Evolutionary conservation across 75 land plant species (phyloP).

Genomic region (Adiantum capillusveneris): DNA sequence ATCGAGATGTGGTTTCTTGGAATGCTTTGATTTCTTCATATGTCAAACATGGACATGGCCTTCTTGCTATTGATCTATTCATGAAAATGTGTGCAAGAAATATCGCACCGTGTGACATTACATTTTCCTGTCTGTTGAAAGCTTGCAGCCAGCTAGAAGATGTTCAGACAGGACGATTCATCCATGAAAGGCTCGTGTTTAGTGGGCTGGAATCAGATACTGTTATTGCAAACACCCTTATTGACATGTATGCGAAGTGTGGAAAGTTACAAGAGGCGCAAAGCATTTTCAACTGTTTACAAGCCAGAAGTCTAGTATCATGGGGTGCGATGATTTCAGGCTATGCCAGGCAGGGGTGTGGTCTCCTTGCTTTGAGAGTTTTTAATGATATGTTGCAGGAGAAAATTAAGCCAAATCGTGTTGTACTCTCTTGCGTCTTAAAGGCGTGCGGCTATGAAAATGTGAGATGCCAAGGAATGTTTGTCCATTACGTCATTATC

Average conservation of each 20-base stretch:
- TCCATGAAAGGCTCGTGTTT: constrained; percentile 41
- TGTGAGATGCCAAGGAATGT: constrained; percentile 12
- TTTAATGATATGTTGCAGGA: not conserved
- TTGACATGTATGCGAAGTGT: constrained; percentile 57
- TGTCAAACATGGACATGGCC: constrained; percentile 41
- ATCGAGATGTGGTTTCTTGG: constrained; percentile 40
- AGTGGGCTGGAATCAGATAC: constrained; percentile 40
- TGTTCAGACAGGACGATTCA: constrained; percentile 23
- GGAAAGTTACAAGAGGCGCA: constrained; percentile 36
- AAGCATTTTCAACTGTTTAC: constrained; percentile 34
- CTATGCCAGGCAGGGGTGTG: constrained; percentile 48
- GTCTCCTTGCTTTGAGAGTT: not conserved
- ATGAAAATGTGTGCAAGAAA: constrained; percentile 13
- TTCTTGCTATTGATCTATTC: constrained; percentile 27
- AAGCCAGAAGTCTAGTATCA: constrained; percentile 23
- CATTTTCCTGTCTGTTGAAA: not conserved
- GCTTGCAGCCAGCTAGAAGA: constrained; percentile 41
- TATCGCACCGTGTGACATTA: not conserved
- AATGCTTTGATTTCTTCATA: constrained; percentile 37
- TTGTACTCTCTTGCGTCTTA: not conserved
- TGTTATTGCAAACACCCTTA: constrained; percentile 33
- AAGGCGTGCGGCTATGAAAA: constrained; percentile 45
- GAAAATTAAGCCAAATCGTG: not conserved
- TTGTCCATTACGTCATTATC: constrained; percentile 9
- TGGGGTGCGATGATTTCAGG: constrained; percentile 79